Conservation (phyloP, 768 basidiomycete genomes). For the Hygrophoropsis aurantiaca region DNA sequence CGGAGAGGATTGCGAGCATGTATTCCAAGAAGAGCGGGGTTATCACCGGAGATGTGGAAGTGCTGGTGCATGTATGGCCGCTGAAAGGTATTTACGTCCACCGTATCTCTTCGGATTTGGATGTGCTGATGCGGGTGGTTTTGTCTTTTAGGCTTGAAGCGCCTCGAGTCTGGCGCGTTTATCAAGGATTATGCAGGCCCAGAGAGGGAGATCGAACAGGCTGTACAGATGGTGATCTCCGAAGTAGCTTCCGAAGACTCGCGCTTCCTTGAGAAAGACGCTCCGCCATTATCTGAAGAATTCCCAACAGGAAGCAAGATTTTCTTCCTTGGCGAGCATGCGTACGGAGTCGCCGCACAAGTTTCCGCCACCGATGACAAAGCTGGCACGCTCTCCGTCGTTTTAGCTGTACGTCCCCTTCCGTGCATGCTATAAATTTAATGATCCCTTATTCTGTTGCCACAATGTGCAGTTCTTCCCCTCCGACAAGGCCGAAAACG, state of each 20-base stretch:
- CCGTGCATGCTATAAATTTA: too few species aligned
- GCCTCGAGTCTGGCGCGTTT: constrained; percentile 84
- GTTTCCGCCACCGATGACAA: constrained; percentile 68
- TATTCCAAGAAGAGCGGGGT: constrained; percentile 92
- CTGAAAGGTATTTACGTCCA: constrained; percentile 67
- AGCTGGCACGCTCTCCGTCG: constrained; percentile 72
- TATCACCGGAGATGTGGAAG: constrained; percentile 75
- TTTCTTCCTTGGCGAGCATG: constrained; percentile 94
- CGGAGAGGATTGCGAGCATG: constrained; percentile 75
- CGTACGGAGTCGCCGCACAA: constrained; percentile 94
- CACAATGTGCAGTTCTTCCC: constrained; percentile 71
- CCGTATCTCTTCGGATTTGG: neutral
- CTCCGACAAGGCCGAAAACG: constrained; percentile 76
- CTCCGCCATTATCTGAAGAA: constrained; percentile 82
- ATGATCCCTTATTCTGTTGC: constrained; percentile 1
- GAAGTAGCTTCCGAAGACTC: constrained; percentile 89
- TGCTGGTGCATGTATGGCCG: constrained; percentile 85
- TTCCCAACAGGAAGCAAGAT: constrained; percentile 89
- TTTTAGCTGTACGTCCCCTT: constrained; percentile 73
- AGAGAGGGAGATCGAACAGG: constrained; percentile 83
- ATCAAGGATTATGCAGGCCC: constrained; percentile 90
- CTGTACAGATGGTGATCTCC: constrained; percentile 81
- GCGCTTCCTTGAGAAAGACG: constrained; percentile 75
- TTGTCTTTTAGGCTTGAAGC: constrained; percentile 82
- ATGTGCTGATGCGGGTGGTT: neutral